Base-by-base conservation (phyloP, 1,139 yeast species). In the Kurtzmaniella quercitrusa region DNA sequence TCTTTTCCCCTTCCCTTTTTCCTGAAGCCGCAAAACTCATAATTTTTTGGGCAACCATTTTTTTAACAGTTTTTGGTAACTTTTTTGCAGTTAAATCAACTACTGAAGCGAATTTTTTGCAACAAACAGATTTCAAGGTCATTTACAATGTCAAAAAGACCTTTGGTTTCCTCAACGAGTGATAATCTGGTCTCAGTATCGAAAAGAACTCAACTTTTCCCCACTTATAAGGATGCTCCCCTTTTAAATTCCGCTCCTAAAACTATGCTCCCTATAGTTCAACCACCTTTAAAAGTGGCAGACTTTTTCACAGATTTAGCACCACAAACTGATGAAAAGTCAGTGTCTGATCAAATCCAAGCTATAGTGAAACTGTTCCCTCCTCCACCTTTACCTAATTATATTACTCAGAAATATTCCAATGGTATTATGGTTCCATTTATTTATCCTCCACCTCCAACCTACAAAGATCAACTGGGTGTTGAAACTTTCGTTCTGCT, bases 361-460 rank as follows among this genome's bases (percentile, higher is more conserved):
- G 57, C 58, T 4, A 66, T 68, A 3, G 46, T 64, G 16, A 52
- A 50, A 43, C 54, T 58, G 41, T 70, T 68, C 48, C 77, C 77
- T 1, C 78, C 78, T 0, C 38, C 38, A 8, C 78, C 78, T 5
- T 46, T 61, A 5, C 71, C 74, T 3, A 75, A 73, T 2, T 54
- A 56, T 31, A 45, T 57, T 18, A 21, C 45, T 16, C 43, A 40
- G 8, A 40, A 38, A 23, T 40, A 27, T 25, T 11, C 18, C 31
- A 25, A 34, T 29, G 75, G 76, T 0, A 59, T 71, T 2, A 69
- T 70, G 75, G 64, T 73, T 10, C 78, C 78, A 3, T 72, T 73
- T 48, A 68, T 73, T 10, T 73, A 55, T 46, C 78, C 78, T 2
- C 70, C 76, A 3, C 76, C 76, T 0, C 75, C 75, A 2, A 48